These are phyloP conservation scores for Boletus mariae DNA, from an alignment of 1,284 basidiomycete genomes.

Conservation along the genomic window DNA sequence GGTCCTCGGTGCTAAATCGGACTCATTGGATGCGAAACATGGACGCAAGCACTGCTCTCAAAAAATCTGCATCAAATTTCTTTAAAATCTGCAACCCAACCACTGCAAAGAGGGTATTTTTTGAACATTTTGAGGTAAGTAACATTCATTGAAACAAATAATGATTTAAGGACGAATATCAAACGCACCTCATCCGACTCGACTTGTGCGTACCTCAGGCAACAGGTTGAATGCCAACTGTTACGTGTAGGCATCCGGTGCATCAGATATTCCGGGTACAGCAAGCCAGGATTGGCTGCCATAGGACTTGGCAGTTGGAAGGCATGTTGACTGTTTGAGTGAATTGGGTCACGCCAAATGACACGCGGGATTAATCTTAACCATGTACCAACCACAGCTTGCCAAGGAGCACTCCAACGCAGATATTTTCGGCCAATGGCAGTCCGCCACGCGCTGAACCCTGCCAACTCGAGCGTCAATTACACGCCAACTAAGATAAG, in stretches of 20 bases:
- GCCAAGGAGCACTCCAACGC: constrained; percentile 14
- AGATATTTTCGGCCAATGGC: neutral
- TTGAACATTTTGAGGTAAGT: neutral
- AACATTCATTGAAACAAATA: neutral
- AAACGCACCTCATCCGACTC: neutral
- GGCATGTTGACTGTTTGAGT: neutral
- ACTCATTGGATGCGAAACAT: neutral
- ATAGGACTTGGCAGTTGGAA: neutral
- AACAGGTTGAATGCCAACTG: neutral
- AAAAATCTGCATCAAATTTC: neutral
- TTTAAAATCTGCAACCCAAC: neutral
- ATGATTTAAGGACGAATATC: neutral
- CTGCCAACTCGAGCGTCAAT: neutral
- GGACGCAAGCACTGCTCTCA: neutral
- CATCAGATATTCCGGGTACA: neutral
- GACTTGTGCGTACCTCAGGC: too few relatives aligned
- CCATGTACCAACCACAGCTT: constrained; percentile 16
- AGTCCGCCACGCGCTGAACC: neutral
- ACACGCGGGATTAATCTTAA: neutral
- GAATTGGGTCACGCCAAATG: neutral
- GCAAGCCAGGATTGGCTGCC: neutral
- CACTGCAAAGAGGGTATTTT: neutral
- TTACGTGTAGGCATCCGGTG: neutral
- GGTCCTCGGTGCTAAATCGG: neutral
- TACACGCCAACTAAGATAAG: constrained; percentile 5